Percentiles rank a stretch among this genome's conserved stretches.
Evolutionary conservation across 768 basidiomycete genomes (phyloP).

Genomic region (Tricholoma matsutake): DNA sequence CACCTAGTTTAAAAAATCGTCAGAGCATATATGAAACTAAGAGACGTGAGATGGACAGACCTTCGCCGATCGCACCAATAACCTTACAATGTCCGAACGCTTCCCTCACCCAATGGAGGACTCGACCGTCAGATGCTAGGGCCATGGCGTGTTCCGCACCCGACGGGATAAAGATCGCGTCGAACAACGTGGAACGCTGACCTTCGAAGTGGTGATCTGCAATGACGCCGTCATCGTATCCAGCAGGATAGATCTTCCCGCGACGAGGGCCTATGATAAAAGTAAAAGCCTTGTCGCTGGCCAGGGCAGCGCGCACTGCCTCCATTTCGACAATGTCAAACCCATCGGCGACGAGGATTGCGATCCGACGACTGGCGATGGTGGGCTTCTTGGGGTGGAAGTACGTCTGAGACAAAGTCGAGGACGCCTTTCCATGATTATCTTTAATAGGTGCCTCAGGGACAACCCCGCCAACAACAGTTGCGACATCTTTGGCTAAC

Average conservation of each 20-base stretch:
- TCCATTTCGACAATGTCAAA: conserved; percentile 62
- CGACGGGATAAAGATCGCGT: conserved; percentile 76
- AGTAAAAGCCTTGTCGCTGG: conserved; percentile 51
- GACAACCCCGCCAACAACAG: conserved; percentile 56
- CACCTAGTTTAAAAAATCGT: conserved; percentile 32
- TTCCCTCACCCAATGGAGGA: conserved; percentile 81
- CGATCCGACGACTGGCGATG: conserved; percentile 67
- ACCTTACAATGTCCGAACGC: conserved; percentile 85
- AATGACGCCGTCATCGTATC: conserved; percentile 31
- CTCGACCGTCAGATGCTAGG: conserved; percentile 61
- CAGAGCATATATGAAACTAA: background rate
- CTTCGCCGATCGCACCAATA: conserved; percentile 74
- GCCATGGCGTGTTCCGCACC: conserved; percentile 58
- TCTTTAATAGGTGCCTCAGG: conserved; percentile 48
- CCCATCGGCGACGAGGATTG: conserved; percentile 72
- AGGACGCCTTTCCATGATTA: conserved; percentile 58
- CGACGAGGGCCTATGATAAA: conserved; percentile 67
- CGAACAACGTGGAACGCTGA: conserved; percentile 80
- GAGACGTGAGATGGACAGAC: conserved; percentile 26
- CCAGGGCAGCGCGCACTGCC: conserved; percentile 53
- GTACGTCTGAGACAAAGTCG: conserved; percentile 57
- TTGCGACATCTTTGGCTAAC: conserved; percentile 67
- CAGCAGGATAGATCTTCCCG: conserved; percentile 40
- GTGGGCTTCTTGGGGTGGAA: conserved; percentile 54
- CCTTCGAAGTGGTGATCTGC: conserved; percentile 75